Conservation (phyloP, 163 green algal species). For the Trebouxiophyceae sp. region DNA sequence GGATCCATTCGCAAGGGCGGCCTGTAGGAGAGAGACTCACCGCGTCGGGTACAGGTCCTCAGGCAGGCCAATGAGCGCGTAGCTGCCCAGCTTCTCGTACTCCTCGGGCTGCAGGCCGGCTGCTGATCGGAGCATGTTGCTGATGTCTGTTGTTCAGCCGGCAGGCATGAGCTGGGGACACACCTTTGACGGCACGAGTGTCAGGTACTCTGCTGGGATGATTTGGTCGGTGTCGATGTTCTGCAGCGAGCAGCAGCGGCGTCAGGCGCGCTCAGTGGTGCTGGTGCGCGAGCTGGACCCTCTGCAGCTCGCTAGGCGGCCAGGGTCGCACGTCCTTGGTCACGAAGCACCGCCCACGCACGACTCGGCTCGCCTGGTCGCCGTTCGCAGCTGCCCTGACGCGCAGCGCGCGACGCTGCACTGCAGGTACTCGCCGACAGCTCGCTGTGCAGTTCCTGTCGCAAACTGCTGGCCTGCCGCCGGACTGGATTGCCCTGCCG, state of each 20-base stretch:
- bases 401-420: too few species aligned
- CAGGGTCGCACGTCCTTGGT: conserved; percentile 61
- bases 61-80: conserved; percentile 85
- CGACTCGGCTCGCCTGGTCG: conserved; percentile 10
- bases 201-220: conserved; percentile 96
- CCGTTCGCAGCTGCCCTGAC: background rate
- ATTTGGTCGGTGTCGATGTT: conserved; percentile 99
- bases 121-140: too few species aligned
- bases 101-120: conserved; percentile 88
- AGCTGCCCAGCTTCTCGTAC: conserved; percentile 95
- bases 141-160: background rate
- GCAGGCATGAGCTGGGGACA: too few species aligned
- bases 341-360: conserved; percentile 68
- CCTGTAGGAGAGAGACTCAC: conserved; percentile 19
- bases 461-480: too few species aligned
- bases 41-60: conserved; percentile 63
- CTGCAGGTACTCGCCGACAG: too few species aligned
- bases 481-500: too few species aligned
- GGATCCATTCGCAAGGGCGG: background rate
- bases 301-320: too few species aligned
- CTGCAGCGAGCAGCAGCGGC: conserved; percentile 38
- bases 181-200: conserved; percentile 89
- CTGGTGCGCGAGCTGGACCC: too few species aligned
- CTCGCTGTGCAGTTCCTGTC: too few species aligned
- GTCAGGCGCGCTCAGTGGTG: too few species aligned